Percentiles rank a stretch among this genome's conserved stretches.
Evolutionary conservation across 148 eudicot species (phyloP).

Genomic region (Diospyros kaki): DNA sequence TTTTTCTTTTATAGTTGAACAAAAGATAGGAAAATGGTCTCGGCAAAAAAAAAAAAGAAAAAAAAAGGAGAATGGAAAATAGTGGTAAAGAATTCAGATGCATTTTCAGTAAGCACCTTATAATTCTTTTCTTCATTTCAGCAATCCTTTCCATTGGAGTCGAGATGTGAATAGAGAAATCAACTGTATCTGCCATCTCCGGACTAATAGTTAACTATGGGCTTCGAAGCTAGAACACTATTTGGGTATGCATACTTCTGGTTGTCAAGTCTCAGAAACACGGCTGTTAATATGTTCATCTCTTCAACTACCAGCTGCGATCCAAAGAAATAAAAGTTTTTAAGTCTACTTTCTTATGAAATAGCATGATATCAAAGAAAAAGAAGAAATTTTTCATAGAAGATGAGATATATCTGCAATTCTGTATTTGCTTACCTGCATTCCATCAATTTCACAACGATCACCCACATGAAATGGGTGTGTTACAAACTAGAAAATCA

Average conservation of each 20-base stretch:
- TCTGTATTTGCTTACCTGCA: conserved; percentile 26
- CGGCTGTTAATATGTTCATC: conserved; percentile 31
- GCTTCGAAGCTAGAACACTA: conserved; percentile 27
- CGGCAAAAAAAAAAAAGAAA: not conserved
- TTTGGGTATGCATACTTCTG: conserved; percentile 29
- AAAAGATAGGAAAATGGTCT: too few species aligned
- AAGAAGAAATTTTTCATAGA: too few species aligned
- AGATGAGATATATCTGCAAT: not conserved
- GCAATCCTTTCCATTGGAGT: conserved; percentile 30
- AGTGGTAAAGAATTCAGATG: not conserved
- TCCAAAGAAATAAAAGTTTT: not conserved
- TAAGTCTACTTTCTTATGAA: too few species aligned
- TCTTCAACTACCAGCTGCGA: conserved; percentile 42
- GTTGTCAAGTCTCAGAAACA: conserved; percentile 23
- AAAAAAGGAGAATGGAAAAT: not conserved
- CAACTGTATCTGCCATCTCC: conserved; percentile 31
- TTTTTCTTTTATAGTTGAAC: too few species aligned
- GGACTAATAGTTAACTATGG: conserved; percentile 38
- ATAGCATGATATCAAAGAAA: too few species aligned
- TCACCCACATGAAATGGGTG: conserved; percentile 47
- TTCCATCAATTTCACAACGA: conserved; percentile 41
- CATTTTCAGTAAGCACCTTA: conserved; percentile 14
- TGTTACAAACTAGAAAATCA: conserved; percentile 43
- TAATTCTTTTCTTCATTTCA: conserved; percentile 28
- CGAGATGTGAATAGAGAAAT: conserved; percentile 27